Conservation (phyloP, 805 yeast genomes). For the Isabelozyma pseudorhagii region DNA sequence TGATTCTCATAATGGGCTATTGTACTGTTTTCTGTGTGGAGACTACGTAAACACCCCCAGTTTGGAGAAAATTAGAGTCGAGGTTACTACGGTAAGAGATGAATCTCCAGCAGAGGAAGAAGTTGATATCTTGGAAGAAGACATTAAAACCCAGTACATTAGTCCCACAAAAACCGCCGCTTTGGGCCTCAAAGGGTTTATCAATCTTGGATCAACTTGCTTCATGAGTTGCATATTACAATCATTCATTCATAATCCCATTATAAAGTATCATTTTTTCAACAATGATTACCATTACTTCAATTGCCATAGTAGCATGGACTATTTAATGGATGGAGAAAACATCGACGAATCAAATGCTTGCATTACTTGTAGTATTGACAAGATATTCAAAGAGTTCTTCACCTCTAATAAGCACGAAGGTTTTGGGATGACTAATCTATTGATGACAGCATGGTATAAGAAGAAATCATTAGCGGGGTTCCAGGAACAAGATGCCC, state of each 20-base stretch:
- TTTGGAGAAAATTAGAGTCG: conserved; percentile 50
- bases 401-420: conserved; percentile 59
- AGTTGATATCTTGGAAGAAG: neutral
- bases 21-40: conserved; percentile 78
- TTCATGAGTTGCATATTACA: conserved; percentile 94
- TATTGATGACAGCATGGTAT: conserved; percentile 85
- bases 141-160: conserved; percentile 9
- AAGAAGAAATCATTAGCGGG: conserved; percentile 86
- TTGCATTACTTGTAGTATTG: conserved; percentile 86
- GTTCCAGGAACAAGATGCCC: conserved; percentile 97
- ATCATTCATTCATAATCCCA: conserved; percentile 85
- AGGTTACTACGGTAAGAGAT: conserved; percentile 8
- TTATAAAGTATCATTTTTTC: conserved; percentile 73
- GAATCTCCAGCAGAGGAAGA: conserved; percentile 1
- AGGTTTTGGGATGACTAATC: conserved; percentile 78
- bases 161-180: conserved; percentile 53
- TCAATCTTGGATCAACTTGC: conserved; percentile 96
- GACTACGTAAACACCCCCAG: conserved; percentile 63
- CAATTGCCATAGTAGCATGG: conserved; percentile 41
- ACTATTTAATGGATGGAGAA: conserved; percentile 14
- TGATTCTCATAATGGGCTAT: conserved; percentile 62
- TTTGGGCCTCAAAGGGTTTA: conserved; percentile 83
- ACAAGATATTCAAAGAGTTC: conserved; percentile 70
- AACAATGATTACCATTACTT: conserved; percentile 62
- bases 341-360: conserved; percentile 28